A percentile compares a stretch with the other conserved stretches of the same genome.
Evolutionary conservation across 2,329 filamentous ascomycete genomes (phyloP).

Genomic region (Ophiostoma montium): DNA sequence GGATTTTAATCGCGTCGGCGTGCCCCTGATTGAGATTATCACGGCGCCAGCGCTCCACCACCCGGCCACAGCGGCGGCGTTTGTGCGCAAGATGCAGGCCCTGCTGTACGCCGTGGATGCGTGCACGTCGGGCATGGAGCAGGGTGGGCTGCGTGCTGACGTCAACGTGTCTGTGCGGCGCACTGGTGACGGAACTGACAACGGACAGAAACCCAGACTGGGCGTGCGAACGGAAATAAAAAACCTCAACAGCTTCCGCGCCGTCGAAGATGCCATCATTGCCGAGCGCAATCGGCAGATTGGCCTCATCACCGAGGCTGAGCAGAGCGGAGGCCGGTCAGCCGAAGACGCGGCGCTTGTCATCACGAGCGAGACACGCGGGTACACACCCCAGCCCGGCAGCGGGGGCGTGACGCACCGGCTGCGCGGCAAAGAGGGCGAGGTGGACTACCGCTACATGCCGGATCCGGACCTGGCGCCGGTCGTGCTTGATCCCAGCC

Average conservation of each 20-base stretch:
- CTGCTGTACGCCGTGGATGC: slow-evolving; percentile 69
- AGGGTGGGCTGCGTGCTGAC: slow-evolving; percentile 79
- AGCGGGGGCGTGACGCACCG: slow-evolving; percentile 69
- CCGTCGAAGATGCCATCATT: slow-evolving; percentile 85
- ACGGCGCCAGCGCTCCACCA: slow-evolving; percentile 79
- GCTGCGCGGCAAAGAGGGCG: slow-evolving; percentile 84
- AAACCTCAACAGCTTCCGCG: slow-evolving; percentile 88
- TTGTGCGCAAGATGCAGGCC: slow-evolving; percentile 77
- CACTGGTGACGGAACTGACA: background rate
- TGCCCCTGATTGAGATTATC: slow-evolving; percentile 90
- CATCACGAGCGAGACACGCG: slow-evolving; percentile 62
- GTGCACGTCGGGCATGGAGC: slow-evolving; percentile 84
- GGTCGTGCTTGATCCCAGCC: slow-evolving; percentile 55
- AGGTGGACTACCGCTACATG: slow-evolving; percentile 98
- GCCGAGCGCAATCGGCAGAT: slow-evolving; percentile 88
- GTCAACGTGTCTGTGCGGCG: slow-evolving; percentile 77
- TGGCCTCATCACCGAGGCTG: slow-evolving; percentile 62
- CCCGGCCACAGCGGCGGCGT: slow-evolving; percentile 72
- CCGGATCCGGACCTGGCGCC: slow-evolving; percentile 84
- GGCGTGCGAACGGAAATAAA: slow-evolving; percentile 95
- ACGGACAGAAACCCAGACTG: slow-evolving; percentile 35
- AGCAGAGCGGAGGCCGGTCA: slow-evolving; percentile 44
- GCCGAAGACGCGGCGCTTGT: slow-evolving; percentile 33
- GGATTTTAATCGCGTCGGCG: slow-evolving; percentile 86
- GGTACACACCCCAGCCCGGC: slow-evolving; percentile 54